phyloP scores from a whole-genome alignment of 2,329 filamentous ascomycete genomes.

The Didymella lethalis region DNA sequence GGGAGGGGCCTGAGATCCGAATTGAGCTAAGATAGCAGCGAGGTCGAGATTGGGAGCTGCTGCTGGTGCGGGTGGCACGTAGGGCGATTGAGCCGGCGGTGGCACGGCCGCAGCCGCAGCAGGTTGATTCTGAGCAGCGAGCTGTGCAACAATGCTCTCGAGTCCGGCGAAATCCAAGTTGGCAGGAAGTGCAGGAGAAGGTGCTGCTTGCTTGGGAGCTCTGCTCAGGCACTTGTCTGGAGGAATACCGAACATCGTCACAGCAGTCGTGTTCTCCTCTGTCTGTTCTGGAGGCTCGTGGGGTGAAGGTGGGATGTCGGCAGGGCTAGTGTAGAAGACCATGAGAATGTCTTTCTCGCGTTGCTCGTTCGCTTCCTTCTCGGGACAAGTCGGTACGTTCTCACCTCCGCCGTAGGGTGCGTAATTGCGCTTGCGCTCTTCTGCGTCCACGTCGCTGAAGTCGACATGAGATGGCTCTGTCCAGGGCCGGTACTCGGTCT shows the following conservation, averaged over 20 bases:
- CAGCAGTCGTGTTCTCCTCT: constrained; percentile 25
- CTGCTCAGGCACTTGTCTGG: constrained; percentile 37
- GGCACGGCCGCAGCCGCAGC: constrained; percentile 20
- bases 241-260: constrained; percentile 51
- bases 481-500: constrained; percentile 46
- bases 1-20: constrained; percentile 27
- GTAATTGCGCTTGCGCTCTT: constrained; percentile 56
- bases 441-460: constrained; percentile 52
- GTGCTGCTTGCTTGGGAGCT: constrained; percentile 29
- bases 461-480: constrained; percentile 50
- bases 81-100: constrained; percentile 27
- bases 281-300: constrained; percentile 54
- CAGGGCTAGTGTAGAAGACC: constrained; percentile 55
- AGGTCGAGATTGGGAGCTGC: constrained; percentile 34
- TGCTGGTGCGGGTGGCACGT: constrained; percentile 30
- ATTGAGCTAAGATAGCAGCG: constrained; percentile 39
- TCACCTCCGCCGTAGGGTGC: constrained; percentile 56
- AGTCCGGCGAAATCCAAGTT: constrained; percentile 36
- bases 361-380: constrained; percentile 54
- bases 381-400: constrained; percentile 50
- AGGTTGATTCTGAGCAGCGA: constrained; percentile 29
- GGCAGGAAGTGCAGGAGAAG: constrained; percentile 19
- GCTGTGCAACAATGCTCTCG: constrained; percentile 42
- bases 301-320: constrained; percentile 58
- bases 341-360: constrained; percentile 58